Evolutionary conservation across 495 filamentous ascomycete species (phyloP).

Genomic region (Annulohypoxylon moriforme): DNA sequence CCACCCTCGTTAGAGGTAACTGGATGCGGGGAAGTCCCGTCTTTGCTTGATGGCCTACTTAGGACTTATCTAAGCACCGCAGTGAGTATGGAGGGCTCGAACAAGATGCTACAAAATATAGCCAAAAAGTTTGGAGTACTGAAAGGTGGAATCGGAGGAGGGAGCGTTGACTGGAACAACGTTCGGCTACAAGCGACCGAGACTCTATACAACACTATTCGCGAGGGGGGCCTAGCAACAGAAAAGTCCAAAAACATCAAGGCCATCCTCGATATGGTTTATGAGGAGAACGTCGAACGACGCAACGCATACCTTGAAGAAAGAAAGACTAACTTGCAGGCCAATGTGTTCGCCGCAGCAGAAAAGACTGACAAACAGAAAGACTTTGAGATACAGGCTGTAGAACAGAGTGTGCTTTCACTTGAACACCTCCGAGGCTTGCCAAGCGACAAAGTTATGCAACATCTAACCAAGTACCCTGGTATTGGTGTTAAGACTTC

Average conservation of each 20-base stretch:
- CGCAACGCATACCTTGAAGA: constrained; percentile 49
- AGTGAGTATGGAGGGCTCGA: constrained; percentile 73
- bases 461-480: constrained; percentile 76
- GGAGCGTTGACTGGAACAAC: constrained; percentile 88
- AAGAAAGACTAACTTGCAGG: constrained; percentile 44
- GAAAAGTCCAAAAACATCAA: constrained; percentile 84
- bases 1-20: constrained; percentile 80
- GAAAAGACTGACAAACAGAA: constrained; percentile 49
- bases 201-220: constrained; percentile 79
- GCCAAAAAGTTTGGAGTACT: constrained; percentile 72
- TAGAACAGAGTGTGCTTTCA: constrained; percentile 56
- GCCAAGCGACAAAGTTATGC: constrained; percentile 74
- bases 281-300: constrained; percentile 68
- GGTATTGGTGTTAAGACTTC: constrained; percentile 95
- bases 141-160: constrained; percentile 58
- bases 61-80: constrained; percentile 83
- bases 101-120: constrained; percentile 76
- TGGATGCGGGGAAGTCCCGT: constrained; percentile 95
- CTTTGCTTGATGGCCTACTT: constrained; percentile 87
- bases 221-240: constrained; percentile 74
- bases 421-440: constrained; percentile 83
- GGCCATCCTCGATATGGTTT: constrained; percentile 80
- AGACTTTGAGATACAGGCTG: constrained; percentile 45
- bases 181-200: constrained; percentile 71
- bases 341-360: constrained; percentile 42